Evolutionary conservation across 2,329 filamentous ascomycete genomes (phyloP).

Genomic region (Bertia moriformis): DNA sequence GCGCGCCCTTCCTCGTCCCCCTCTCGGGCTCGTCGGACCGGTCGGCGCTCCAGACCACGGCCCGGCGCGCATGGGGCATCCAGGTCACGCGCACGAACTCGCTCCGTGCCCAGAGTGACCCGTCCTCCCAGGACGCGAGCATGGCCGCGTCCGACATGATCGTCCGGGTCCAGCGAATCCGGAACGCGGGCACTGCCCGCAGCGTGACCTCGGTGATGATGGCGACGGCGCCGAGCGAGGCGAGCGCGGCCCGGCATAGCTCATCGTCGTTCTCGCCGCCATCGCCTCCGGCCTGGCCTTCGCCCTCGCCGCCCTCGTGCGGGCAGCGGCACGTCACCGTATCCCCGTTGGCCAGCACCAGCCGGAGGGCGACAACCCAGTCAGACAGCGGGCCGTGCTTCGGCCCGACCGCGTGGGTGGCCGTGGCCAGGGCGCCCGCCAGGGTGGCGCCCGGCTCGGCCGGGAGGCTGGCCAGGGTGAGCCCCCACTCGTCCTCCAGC

Average conservation of each 20-base stretch:
- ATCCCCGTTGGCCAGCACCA: slow-evolving; percentile 53
- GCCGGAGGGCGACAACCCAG: slow-evolving; percentile 40
- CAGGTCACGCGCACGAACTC: background rate
- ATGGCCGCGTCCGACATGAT: background rate
- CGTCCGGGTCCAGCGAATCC: background rate
- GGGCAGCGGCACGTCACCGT: slow-evolving; percentile 42
- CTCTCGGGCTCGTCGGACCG: background rate
- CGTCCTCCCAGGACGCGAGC: background rate
- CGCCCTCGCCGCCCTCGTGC: too few relatives aligned
- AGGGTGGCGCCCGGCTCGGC: slow-evolving; percentile 60
- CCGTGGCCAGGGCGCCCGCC: slow-evolving; percentile 56
- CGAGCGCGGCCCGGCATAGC: slow-evolving; percentile 54
- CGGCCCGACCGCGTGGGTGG: slow-evolving; percentile 57
- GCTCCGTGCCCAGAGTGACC: background rate
- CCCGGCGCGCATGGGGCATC: background rate
- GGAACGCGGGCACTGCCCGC: slow-evolving; percentile 34
- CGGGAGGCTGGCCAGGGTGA: slow-evolving; percentile 56
- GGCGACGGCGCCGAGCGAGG: slow-evolving; percentile 54
- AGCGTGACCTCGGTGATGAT: slow-evolving; percentile 59
- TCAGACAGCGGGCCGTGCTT: slow-evolving; percentile 52
- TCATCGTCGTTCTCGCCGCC: slow-evolving; percentile 23
- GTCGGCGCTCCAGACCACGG: background rate
- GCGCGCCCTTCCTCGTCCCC: background rate
- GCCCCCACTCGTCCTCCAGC: slow-evolving; percentile 38
- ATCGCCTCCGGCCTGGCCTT: too few relatives aligned